Evolutionary conservation across 108 stramenopile species (phyloP), one percentile per base, ranked within the genome.

Genomic region (Cyclotella baltica): DNA sequence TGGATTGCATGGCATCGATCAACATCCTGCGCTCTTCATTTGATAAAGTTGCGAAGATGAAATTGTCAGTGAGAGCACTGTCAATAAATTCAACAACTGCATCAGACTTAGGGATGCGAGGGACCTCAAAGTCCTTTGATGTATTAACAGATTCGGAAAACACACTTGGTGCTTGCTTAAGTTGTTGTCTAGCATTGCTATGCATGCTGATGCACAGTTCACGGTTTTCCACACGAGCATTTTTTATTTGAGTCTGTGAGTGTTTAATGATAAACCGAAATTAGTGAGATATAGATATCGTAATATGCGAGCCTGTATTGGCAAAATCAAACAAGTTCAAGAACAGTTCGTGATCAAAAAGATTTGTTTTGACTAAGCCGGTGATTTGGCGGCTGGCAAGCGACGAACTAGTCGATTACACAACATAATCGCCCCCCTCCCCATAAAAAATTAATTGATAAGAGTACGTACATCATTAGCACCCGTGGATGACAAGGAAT

Each of bases 1-100:
- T 91, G 73, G 89, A 77, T 46, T 89, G 69, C 96, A 96, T 96
- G 66, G 96, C 93, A 88, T 94, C 92, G 58, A 96, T 96, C 19
- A 96, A 75, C 13, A 88, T 66, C 10, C 89, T 82, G 22, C 94
- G 88, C 73, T 95, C 94, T 28, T 86, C 85, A 46, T 70, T 68
- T 6, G 90, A 89, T 56, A 95, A 76, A 58, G 79, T 83, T 19
- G 92, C 90, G 77, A 95, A 95, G 72, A 95, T 95, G 67, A 95
- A 95, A 59, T 95, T 95, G 50, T 95, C 94, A 19, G 90, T 90
- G 13, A 95, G 78, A 25, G 90, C 83, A 19, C 84, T 81, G 61
- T 95, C 94, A 51, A 95, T 95, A 75, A 95, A 95, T 56, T 92
- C 87, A 27, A 92, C 70, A 20, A 90, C 90, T 9, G 83, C 85